phyloP scores from a whole-genome alignment of 23 red algal species.

The Gracilariopsis chorda region DNA sequence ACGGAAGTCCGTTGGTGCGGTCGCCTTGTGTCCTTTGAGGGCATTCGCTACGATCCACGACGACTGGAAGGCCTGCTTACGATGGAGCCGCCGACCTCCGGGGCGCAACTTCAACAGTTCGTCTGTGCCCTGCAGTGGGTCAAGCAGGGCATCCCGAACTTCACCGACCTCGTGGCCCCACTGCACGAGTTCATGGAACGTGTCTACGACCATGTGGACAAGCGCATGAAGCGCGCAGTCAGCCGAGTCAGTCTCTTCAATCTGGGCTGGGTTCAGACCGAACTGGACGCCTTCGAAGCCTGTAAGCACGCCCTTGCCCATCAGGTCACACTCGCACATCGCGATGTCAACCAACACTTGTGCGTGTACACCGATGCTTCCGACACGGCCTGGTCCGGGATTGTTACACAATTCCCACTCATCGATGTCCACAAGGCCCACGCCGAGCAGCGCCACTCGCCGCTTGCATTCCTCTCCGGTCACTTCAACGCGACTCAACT shows the following conservation, averaged over 20 bases:
- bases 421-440: not conserved
- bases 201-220: slow-evolving; percentile 2
- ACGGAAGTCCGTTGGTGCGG: slow-evolving; percentile 23
- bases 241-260: not conserved
- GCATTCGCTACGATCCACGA: slow-evolving; percentile 6
- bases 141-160: slow-evolving; percentile 48
- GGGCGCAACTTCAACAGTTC: slow-evolving; percentile 36
- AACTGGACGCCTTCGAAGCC: slow-evolving; percentile 8
- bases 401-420: slow-evolving; percentile 27
- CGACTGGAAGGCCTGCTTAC: not conserved
- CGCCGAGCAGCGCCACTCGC: not conserved
- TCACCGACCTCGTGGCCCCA: slow-evolving; percentile 11
- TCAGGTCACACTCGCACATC: slow-evolving; percentile 1
- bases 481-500: slow-evolving; percentile 43
- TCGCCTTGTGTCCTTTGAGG: not conserved
- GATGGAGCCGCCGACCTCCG: slow-evolving; percentile 40
- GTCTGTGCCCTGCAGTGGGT: slow-evolving; percentile 40
- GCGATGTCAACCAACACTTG: slow-evolving; percentile 16
- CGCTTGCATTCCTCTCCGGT: slow-evolving; percentile 5
- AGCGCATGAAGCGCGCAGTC: slow-evolving; percentile 44
- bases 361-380: slow-evolving; percentile 44
- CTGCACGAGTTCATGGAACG: slow-evolving; percentile 56
- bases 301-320: slow-evolving; percentile 29
- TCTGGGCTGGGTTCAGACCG: slow-evolving; percentile 4
- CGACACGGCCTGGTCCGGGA: slow-evolving; percentile 28